Conservation (phyloP, 352 stramenopile species). For the Phytopythium boreale region DNA sequence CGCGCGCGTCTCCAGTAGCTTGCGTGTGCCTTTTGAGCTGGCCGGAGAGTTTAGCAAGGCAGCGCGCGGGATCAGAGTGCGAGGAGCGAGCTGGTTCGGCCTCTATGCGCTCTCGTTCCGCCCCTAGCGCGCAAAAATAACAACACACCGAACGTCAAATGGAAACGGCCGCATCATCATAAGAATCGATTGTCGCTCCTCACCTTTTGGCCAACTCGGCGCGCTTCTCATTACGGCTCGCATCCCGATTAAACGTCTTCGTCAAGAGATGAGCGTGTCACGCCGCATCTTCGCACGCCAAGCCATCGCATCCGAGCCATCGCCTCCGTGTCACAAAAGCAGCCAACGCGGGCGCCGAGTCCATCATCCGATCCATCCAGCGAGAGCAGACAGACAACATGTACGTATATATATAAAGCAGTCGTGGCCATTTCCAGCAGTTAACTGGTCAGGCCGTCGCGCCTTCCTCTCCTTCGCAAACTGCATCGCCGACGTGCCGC, state of each 20-base stretch:
- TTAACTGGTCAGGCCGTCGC: not conserved
- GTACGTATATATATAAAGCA: not conserved
- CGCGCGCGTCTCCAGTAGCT: no score
- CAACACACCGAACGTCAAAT: not conserved
- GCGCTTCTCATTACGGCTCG: not conserved
- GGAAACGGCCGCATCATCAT: not conserved
- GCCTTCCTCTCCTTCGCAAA: not conserved
- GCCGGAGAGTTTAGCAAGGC: no score
- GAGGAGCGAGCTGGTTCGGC: not conserved
- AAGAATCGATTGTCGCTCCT: not conserved
- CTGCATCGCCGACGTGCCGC: not conserved
- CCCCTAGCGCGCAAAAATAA: not conserved
- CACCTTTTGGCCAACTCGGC: not conserved
- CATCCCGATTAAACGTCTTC: not conserved
- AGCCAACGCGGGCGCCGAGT: no score
- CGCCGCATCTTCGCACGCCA: not conserved
- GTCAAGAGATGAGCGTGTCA: not conserved
- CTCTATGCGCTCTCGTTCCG: not conserved
- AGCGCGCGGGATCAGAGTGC: not conserved
- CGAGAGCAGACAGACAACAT: not conserved
- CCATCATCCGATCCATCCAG: not conserved
- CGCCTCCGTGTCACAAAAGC: not conserved
- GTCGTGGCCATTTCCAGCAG: not conserved
- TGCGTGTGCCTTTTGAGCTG: no score
- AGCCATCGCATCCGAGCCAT: not conserved